phyloP scores from a whole-genome alignment of 2,329 filamentous ascomycete genomes.

The Pestalotiopsis sp. region DNA sequence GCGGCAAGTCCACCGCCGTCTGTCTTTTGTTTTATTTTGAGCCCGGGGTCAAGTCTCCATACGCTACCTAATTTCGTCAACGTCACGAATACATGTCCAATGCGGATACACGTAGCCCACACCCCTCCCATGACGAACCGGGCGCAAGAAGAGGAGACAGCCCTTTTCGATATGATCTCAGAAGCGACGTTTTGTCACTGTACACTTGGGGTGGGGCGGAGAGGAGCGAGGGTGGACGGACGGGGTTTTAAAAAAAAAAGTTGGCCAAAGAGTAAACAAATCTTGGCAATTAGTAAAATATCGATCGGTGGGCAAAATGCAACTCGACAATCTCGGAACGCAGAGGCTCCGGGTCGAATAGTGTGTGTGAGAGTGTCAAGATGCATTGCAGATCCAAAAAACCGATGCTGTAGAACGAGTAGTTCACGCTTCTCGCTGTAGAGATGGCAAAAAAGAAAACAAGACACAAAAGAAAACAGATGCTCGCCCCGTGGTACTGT shows the following conservation, averaged over 20 bases:
- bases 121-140: not conserved
- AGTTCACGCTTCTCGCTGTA: not conserved
- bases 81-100: not conserved
- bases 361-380: not conserved
- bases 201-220: not conserved
- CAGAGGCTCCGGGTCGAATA: not conserved
- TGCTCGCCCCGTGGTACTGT: not conserved
- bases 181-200: not conserved
- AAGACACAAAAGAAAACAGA: not conserved
- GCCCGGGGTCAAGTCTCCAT: not conserved
- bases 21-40: too few species aligned
- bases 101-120: not conserved
- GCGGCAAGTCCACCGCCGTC: not conserved
- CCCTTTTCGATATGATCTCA: not conserved
- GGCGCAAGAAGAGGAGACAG: not conserved
- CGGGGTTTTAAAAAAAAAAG: not conserved
- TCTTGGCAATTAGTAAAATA: not conserved
- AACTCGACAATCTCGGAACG: slow-evolving; percentile 12
- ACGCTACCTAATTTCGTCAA: not conserved
- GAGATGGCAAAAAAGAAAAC: not conserved
- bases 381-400: not conserved
- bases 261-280: not conserved
- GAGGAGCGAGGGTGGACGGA: not conserved
- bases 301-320: slow-evolving; percentile 1
- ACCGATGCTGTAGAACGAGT: not conserved